Conservation (phyloP, 1,284 basidiomycete genomes). For the Polyporus tsugae region DNA sequence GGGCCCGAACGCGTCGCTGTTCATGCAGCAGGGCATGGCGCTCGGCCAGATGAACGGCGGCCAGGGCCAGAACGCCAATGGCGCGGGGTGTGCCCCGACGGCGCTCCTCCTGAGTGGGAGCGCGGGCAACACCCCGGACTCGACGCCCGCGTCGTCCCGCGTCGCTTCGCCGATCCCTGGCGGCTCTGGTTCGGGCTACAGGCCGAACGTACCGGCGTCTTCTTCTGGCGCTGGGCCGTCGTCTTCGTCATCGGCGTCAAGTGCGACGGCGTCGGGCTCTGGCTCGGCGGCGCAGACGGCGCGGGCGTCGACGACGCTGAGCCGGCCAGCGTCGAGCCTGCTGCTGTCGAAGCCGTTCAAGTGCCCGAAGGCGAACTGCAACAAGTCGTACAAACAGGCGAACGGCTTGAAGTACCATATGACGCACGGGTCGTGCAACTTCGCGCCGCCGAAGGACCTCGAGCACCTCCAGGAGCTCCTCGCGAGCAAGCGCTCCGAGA, state of each 20-base stretch:
- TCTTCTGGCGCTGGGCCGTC: slow-evolving; percentile 26
- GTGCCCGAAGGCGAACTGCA: slow-evolving; percentile 97
- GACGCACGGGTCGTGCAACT: slow-evolving; percentile 93
- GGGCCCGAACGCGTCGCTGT: slow-evolving; percentile 32
- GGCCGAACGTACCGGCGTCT: slow-evolving; percentile 33
- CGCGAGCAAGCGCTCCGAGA: slow-evolving; percentile 60
- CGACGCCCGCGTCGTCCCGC: slow-evolving; percentile 52
- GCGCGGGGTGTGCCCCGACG: slow-evolving; percentile 63
- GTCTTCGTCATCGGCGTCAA: background rate
- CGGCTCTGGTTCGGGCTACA: slow-evolving; percentile 32
- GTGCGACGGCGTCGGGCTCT: slow-evolving; percentile 16
- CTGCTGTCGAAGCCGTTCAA: slow-evolving; percentile 89
- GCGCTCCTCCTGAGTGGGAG: slow-evolving; percentile 62
- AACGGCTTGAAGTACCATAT: slow-evolving; percentile 98
- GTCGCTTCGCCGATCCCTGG: slow-evolving; percentile 48
- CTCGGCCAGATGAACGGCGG: slow-evolving; percentile 40
- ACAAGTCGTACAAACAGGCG: slow-evolving; percentile 98
- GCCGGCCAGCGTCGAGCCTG: slow-evolving; percentile 59
- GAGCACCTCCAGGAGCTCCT: slow-evolving; percentile 75
- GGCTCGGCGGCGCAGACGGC: slow-evolving; percentile 40
- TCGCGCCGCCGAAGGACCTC: slow-evolving; percentile 84
- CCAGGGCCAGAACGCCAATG: slow-evolving; percentile 35
- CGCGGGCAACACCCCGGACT: slow-evolving; percentile 48
- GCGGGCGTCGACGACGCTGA: slow-evolving; percentile 56
- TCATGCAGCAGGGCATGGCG: slow-evolving; percentile 39